Evolutionary conservation across 495 filamentous ascomycete species (phyloP).

Genomic region (Penicillium atrosanguineum): DNA sequence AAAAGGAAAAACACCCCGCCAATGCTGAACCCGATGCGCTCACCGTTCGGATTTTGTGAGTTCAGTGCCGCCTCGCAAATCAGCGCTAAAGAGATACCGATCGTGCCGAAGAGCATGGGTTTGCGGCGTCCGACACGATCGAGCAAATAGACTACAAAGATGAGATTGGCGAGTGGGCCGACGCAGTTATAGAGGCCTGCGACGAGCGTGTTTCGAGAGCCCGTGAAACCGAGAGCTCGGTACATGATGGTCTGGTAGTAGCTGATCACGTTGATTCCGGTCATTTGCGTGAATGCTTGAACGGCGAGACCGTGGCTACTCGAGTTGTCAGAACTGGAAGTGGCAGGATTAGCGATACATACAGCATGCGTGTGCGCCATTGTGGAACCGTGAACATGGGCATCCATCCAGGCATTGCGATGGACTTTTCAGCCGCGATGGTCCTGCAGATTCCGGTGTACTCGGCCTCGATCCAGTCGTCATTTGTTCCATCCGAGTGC

Average conservation of each 20-base stretch:
- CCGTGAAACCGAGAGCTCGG: slow-evolving; percentile 53
- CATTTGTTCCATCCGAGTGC: slow-evolving; percentile 48
- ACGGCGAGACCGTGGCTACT: slow-evolving; percentile 32
- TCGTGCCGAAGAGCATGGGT: slow-evolving; percentile 39
- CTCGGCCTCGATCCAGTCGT: slow-evolving; percentile 48
- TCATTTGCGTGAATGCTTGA: slow-evolving; percentile 46
- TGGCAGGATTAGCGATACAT: slow-evolving; percentile 10
- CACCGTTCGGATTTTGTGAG: slow-evolving; percentile 37
- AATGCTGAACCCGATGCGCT: slow-evolving; percentile 34
- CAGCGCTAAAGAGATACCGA: slow-evolving; percentile 39
- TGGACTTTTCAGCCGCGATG: slow-evolving; percentile 45
- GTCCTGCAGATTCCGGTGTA: slow-evolving; percentile 48
- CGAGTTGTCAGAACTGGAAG: slow-evolving; percentile 12
- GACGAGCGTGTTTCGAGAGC: slow-evolving; percentile 49
- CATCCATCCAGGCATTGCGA: slow-evolving; percentile 44
- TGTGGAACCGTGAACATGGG: slow-evolving; percentile 52
- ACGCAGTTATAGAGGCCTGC: slow-evolving; percentile 61
- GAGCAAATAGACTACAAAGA: slow-evolving; percentile 46
- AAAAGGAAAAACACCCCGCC: slow-evolving; percentile 52
- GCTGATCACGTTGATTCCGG: slow-evolving; percentile 56
- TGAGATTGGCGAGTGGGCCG: slow-evolving; percentile 49
- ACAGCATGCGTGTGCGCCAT: slow-evolving; percentile 50
- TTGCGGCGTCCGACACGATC: slow-evolving; percentile 38
- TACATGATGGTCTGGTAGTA: slow-evolving; percentile 63
- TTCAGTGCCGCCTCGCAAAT: slow-evolving; percentile 44